These are phyloP conservation scores for Alectoria sarmentosa DNA, from an alignment of 495 filamentous ascomycete species.

Conservation along the genomic window DNA sequence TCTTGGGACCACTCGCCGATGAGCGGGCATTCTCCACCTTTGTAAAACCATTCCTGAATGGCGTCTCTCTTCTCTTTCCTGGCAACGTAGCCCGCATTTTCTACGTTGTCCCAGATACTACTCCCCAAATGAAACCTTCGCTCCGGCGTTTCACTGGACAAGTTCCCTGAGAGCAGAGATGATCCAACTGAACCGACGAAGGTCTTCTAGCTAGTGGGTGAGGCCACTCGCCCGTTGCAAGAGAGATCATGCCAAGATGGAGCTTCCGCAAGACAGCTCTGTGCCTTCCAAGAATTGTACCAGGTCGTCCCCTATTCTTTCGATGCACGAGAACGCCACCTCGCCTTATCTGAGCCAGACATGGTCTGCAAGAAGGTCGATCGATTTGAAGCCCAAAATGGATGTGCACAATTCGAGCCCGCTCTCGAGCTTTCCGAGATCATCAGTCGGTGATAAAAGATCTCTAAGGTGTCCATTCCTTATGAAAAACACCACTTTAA, in stretches of 20 bases:
- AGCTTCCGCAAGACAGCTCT: background rate
- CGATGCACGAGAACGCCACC: background rate
- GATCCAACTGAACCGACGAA: background rate
- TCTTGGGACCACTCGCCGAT: background rate
- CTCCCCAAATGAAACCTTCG: background rate
- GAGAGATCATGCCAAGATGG: background rate
- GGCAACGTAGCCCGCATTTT: background rate
- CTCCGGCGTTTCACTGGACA: background rate
- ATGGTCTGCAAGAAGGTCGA: background rate
- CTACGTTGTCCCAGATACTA: background rate
- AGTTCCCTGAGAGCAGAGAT: background rate
- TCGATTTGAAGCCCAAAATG: background rate
- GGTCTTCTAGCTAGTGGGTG: background rate
- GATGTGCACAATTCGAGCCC: background rate
- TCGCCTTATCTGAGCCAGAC: background rate
- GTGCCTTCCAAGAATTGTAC: background rate
- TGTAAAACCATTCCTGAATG: background rate
- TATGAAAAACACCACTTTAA: too few species aligned
- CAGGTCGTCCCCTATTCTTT: background rate
- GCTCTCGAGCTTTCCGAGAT: background rate
- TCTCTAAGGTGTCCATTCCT: background rate
- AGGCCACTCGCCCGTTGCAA: background rate
- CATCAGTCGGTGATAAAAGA: background rate
- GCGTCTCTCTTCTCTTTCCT: conserved; percentile 1
- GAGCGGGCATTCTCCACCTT: background rate